Base-by-base conservation (phyloP, 139 green algal species). In the Edaphochlamys debaryana region DNA sequence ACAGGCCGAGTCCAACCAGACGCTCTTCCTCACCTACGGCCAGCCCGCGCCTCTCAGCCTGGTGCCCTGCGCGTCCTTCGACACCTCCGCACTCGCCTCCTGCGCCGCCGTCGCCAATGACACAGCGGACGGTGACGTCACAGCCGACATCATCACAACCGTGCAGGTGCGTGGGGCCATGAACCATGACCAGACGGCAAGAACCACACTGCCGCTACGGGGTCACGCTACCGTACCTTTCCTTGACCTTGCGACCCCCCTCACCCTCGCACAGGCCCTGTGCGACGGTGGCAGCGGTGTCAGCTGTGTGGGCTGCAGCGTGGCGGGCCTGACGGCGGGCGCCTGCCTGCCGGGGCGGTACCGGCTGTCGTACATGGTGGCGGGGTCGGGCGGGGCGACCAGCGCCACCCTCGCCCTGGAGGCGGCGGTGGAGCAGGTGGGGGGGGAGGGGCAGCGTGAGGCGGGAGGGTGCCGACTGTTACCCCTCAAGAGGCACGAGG, bases 1-100 rank as follows among this genome's bases (percentile, higher is more conserved):
- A n/a, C 45, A 78, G 70, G 45, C 71, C 13, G 71, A 79, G 71
- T 11, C 36, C 36, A 37, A 67, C 71, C 71, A 79, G 71, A 68
- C 52, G 52, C 11, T 67, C 36, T 79, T 67, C 71, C 36, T 79
- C 2, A 8, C 71, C 3, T 79, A 54, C 71, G 36, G 71, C 52
- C 36, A 27, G 36, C 71, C 52, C 0, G 71, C 71, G 34, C 9
- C 52, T 52, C 37, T 79, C 71, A 79, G 71, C 52, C 54, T 79
- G 1, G 71, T 52, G 45, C 71, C 71, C 23, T 79, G 71, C 71
- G 36, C 52, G 52, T 38, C 25, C 52, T 68, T 68, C n/a, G 30
- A 11, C 71, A 0, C 34, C 42, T 6, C 36, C 34, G n/a, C 19
- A 30, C 29, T 20, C 34, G 67, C 20, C 20, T 3, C 2, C 29